Percentiles rank a stretch among this genome's conserved stretches.
phyloP scores from a whole-genome alignment of 2,329 filamentous ascomycete genomes.

The Tolypocladium tundrense region DNA sequence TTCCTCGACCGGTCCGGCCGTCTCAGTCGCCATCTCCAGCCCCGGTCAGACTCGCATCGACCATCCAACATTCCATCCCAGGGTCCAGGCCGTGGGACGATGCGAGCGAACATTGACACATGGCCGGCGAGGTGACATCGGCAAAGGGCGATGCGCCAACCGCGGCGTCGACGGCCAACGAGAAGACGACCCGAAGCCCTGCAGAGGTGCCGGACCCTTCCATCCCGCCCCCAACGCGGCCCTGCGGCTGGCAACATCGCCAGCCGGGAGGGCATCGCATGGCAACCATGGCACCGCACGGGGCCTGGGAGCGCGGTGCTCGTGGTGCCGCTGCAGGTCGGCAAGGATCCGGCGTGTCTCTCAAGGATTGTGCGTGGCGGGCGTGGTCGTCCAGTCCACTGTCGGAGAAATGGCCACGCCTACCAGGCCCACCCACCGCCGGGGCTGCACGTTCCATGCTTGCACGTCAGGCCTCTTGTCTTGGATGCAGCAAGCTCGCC shows the following conservation, averaged over 20 bases:
- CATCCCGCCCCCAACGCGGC: not conserved
- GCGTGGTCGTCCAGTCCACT: not conserved
- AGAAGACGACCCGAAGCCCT: not conserved
- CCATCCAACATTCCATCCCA: not conserved
- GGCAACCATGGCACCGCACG: not conserved
- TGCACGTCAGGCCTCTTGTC: not conserved
- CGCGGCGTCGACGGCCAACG: not conserved
- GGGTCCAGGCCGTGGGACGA: not conserved
- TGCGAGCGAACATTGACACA: not conserved
- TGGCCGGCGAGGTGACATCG: not conserved
- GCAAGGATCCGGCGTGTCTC: not conserved
- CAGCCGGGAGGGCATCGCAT: not conserved
- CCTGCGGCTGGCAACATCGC: not conserved
- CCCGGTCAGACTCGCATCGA: not conserved
- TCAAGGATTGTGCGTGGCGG: not conserved
- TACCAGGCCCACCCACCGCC: not conserved
- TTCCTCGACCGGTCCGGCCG: not conserved
- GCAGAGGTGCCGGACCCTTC: not conserved
- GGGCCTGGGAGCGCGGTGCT: not conserved
- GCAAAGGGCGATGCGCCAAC: not conserved
- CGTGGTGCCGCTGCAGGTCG: not conserved
- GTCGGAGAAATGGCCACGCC: not conserved
- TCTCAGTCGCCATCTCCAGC: not conserved
- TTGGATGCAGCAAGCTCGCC: not conserved
- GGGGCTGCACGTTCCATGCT: not conserved